A percentile compares a stretch with the other conserved stretches of the same genome.
Evolutionary conservation across 2,329 filamentous ascomycete species (phyloP).

Genomic region (Trichoderma sp.): DNA sequence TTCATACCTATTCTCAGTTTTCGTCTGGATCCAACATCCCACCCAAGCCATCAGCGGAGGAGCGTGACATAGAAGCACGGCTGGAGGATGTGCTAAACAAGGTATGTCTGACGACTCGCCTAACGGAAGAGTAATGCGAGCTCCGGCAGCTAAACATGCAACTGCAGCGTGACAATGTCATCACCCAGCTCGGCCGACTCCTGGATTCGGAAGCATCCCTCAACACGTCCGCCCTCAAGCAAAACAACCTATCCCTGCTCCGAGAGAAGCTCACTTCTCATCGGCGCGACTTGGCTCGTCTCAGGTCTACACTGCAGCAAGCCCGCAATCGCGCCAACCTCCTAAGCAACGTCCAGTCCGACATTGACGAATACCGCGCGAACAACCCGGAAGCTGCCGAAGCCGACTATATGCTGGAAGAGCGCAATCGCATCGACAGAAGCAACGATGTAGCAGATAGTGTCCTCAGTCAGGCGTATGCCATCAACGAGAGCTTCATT

Average conservation of each 20-base stretch:
- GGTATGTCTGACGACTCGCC: conserved; percentile 43
- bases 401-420: conserved; percentile 95
- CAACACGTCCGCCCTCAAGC: conserved; percentile 89
- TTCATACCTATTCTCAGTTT: conserved; percentile 89
- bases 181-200: conserved; percentile 78
- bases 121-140: background rate
- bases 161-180: conserved; percentile 71
- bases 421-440: conserved; percentile 80
- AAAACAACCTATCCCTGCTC: conserved; percentile 89
- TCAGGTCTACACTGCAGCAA: conserved; percentile 70
- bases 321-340: conserved; percentile 86
- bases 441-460: conserved; percentile 86
- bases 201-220: conserved; percentile 89
- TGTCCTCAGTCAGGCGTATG: conserved; percentile 92
- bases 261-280: conserved; percentile 88
- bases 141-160: background rate
- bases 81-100: conserved; percentile 81
- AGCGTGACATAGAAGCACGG: conserved; percentile 73
- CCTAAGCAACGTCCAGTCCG: conserved; percentile 82
- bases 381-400: conserved; percentile 79
- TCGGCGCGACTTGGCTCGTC: conserved; percentile 72
- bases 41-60: conserved; percentile 79
- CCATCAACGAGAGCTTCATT: conserved; percentile 87
- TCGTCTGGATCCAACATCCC: conserved; percentile 75
- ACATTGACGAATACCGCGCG: conserved; percentile 85